A percentile compares a stretch with the other conserved stretches of the same genome.
phyloP scores from a whole-genome alignment of 2,329 filamentous ascomycete genomes.

The Tolypocladium ophioglossoides region DNA sequence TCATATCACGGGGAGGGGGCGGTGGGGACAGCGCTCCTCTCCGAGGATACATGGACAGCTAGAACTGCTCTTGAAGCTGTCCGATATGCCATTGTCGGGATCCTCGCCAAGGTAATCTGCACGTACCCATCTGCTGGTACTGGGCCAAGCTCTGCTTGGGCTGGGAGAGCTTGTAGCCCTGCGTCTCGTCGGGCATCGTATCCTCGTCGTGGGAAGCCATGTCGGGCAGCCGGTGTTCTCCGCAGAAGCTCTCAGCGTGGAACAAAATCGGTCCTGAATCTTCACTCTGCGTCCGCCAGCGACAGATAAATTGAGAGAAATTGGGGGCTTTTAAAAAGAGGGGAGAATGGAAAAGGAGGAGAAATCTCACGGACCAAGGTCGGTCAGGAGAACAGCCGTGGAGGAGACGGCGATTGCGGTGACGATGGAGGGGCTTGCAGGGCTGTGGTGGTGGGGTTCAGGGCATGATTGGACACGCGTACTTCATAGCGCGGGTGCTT shows the following conservation, averaged over 20 bases:
- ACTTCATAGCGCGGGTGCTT: too few relatives aligned
- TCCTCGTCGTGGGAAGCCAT: conserved; percentile 72
- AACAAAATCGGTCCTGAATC: background rate
- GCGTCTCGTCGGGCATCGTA: conserved; percentile 74
- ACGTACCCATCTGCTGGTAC: conserved; percentile 84
- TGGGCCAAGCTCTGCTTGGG: conserved; percentile 92
- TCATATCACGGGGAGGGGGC: background rate
- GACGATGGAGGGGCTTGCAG: conserved; percentile 21
- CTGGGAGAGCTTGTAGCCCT: conserved; percentile 96
- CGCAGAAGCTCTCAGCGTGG: background rate
- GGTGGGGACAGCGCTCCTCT: background rate
- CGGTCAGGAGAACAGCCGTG: conserved; percentile 1
- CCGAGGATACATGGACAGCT: too few relatives aligned
- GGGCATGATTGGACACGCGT: background rate
- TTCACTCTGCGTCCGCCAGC: background rate
- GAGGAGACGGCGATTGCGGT: conserved; percentile 14
- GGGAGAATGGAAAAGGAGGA: background rate
- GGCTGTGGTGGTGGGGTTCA: conserved; percentile 2
- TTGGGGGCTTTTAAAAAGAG: background rate
- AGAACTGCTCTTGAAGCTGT: background rate
- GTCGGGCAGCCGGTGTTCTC: conserved; percentile 17
- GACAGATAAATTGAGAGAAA: background rate
- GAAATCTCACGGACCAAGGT: conserved; percentile 2
- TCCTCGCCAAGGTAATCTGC: background rate
- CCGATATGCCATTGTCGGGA: background rate